Conservation (phyloP, 306 rosid species). For the Vicia sativa region DNA sequence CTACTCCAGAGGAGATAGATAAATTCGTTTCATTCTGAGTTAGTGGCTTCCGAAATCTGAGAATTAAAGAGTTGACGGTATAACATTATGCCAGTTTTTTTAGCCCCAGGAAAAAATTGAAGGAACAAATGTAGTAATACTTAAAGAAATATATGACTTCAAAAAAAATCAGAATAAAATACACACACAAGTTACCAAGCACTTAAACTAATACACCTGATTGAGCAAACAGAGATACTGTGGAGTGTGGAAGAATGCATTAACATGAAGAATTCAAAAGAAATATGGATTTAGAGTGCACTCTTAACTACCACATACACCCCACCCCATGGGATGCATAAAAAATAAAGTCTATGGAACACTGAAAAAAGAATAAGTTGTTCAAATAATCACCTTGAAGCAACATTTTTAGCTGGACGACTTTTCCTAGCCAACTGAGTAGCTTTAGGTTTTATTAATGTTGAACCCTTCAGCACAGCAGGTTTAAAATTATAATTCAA, state of each 20-base stretch:
- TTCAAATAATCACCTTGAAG: conserved; percentile 63
- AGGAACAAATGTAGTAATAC: conserved; percentile 25
- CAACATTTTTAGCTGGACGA: conserved; percentile 42
- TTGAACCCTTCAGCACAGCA: conserved; percentile 59
- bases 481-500: conserved; percentile 48
- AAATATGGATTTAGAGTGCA: conserved; percentile 11
- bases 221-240: conserved; percentile 2
- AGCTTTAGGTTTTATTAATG: conserved; percentile 87
- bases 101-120: conserved; percentile 8
- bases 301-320: not conserved
- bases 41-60: conserved; percentile 66
- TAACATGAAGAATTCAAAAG: conserved; percentile 28
- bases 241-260: conserved; percentile 13
- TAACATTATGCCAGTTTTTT: conserved; percentile 16
- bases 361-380: conserved; percentile 1
- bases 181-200: conserved; percentile 4
- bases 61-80: conserved; percentile 31
- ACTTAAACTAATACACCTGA: not conserved
- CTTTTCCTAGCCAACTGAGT: conserved; percentile 87
- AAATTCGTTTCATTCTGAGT: conserved; percentile 60
- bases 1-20: conserved; percentile 63
- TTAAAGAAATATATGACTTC: conserved; percentile 10
- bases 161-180: conserved; percentile 26
- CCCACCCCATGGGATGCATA: not conserved
- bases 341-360: not conserved